phyloP scores from a whole-genome alignment of 306 rosid genomes.

The Trifolium fragiferum region DNA sequence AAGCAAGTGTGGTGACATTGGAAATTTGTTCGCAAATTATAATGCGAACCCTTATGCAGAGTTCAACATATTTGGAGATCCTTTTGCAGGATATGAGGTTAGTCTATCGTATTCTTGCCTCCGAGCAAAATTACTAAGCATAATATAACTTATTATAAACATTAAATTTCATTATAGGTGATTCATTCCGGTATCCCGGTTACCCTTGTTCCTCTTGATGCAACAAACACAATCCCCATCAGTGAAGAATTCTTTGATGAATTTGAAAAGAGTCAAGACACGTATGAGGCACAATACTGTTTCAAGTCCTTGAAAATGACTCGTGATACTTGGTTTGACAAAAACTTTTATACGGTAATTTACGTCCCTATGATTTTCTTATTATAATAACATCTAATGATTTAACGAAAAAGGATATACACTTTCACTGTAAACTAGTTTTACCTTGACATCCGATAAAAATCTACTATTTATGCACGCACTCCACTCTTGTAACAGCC shows the following conservation, averaged over 20 bases:
- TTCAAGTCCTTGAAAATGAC: slow-evolving; percentile 87
- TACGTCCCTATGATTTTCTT: slow-evolving; percentile 4
- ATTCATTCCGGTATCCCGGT: slow-evolving; percentile 90
- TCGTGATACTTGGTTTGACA: slow-evolving; percentile 73
- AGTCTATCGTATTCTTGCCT: slow-evolving; percentile 6
- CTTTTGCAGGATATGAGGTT: slow-evolving; percentile 95
- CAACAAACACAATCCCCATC: slow-evolving; percentile 88
- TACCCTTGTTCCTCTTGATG: slow-evolving; percentile 90
- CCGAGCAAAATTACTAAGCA: background rate
- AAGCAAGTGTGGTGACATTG: slow-evolving; percentile 73
- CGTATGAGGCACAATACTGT: slow-evolving; percentile 83
- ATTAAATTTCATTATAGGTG: slow-evolving; percentile 54
- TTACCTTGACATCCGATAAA: background rate
- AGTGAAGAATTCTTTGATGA: slow-evolving; percentile 63
- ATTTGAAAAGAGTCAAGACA: slow-evolving; percentile 69
- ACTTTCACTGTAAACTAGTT: background rate
- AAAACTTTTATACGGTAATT: slow-evolving; percentile 71
- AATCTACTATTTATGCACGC: background rate
- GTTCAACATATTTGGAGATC: slow-evolving; percentile 90
- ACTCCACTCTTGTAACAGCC: background rate
- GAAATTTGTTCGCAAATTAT: slow-evolving; percentile 72
- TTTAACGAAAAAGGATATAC: background rate
- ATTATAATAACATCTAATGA: background rate
- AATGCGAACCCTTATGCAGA: slow-evolving; percentile 86
- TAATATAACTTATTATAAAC: background rate